Conservation (phyloP, 2,329 filamentous ascomycete species). For the Shiraia sp. region DNA sequence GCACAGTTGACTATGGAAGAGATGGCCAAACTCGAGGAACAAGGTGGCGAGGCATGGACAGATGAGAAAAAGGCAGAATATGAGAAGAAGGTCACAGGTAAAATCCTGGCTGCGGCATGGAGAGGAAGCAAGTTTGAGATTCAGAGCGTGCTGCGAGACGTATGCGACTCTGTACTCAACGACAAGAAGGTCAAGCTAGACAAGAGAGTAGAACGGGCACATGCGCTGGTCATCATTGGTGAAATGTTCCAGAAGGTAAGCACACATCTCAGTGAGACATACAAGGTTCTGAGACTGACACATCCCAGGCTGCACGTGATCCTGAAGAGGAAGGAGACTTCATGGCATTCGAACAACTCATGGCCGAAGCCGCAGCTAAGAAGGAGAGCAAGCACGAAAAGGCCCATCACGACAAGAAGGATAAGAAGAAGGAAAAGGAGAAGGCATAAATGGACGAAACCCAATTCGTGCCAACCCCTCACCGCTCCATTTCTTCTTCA, state of each 20-base stretch:
- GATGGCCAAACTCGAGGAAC: slow-evolving; percentile 95
- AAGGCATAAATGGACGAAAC: slow-evolving; percentile 16
- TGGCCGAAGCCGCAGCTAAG: slow-evolving; percentile 94
- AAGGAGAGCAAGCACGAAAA: slow-evolving; percentile 82
- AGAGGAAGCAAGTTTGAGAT: slow-evolving; percentile 97
- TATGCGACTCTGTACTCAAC: slow-evolving; percentile 86
- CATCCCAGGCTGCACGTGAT: slow-evolving; percentile 74
- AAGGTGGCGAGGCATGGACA: slow-evolving; percentile 95
- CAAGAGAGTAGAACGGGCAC: slow-evolving; percentile 88
- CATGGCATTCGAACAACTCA: slow-evolving; percentile 97
- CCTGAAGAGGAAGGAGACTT: slow-evolving; percentile 98
- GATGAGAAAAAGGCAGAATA: slow-evolving; percentile 97
- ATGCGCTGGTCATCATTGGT: slow-evolving; percentile 85
- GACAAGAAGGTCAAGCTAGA: slow-evolving; percentile 75
- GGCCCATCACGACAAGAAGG: slow-evolving; percentile 56
- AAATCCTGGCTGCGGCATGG: slow-evolving; percentile 97
- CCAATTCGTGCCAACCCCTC: too few species aligned
- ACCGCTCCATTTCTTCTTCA: background rate
- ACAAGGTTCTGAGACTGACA: background rate
- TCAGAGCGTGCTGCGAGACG: slow-evolving; percentile 90
- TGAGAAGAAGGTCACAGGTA: slow-evolving; percentile 92
- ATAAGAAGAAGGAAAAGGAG: slow-evolving; percentile 34
- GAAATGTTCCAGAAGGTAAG: slow-evolving; percentile 85
- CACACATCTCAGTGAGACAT: background rate
- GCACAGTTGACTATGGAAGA: slow-evolving; percentile 99